Evolutionary conservation across 257 asterid species (phyloP).

Genomic region (Dorcoceras hygrometricum): DNA sequence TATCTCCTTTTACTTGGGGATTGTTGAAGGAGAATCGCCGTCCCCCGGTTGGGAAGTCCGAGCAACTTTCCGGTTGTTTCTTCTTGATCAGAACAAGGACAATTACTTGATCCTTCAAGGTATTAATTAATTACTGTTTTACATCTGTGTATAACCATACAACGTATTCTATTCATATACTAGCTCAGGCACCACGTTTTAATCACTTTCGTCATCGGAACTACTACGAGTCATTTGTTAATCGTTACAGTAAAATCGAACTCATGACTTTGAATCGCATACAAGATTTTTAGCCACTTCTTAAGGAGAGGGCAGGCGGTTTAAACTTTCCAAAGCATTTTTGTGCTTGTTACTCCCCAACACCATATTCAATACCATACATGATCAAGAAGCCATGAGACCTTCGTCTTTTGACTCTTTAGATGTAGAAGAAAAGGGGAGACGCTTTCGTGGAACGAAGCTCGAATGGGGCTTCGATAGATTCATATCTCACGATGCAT

Average conservation of each 20-base stretch:
- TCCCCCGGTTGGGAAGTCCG: conserved; percentile 55
- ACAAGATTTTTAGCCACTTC: too few relatives aligned
- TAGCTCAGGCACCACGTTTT: too few relatives aligned
- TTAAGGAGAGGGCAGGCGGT: too few relatives aligned
- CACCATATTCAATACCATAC: neutral
- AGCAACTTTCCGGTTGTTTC: conserved; percentile 44
- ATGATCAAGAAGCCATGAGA: neutral
- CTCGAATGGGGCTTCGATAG: conserved; percentile 55
- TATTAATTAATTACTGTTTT: conserved; percentile 6
- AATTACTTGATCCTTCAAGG: conserved; percentile 52
- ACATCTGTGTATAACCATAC: too few relatives aligned
- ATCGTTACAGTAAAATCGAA: too few relatives aligned
- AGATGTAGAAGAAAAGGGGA: conserved; percentile 39
- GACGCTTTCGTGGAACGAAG: conserved; percentile 53
- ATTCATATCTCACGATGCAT: conserved; percentile 44
- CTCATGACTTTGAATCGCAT: too few relatives aligned
- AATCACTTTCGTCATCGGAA: too few relatives aligned
- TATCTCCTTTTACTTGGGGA: conserved; percentile 50
- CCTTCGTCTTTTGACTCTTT: neutral
- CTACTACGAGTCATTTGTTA: too few relatives aligned
- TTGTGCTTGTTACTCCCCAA: neutral
- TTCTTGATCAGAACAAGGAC: conserved; percentile 66
- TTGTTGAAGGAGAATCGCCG: conserved; percentile 32
- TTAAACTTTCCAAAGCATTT: too few relatives aligned
- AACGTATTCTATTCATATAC: too few relatives aligned